phyloP scores from a whole-genome alignment of 2,329 filamentous ascomycete genomes.

The Arthroderma uncinatum region DNA sequence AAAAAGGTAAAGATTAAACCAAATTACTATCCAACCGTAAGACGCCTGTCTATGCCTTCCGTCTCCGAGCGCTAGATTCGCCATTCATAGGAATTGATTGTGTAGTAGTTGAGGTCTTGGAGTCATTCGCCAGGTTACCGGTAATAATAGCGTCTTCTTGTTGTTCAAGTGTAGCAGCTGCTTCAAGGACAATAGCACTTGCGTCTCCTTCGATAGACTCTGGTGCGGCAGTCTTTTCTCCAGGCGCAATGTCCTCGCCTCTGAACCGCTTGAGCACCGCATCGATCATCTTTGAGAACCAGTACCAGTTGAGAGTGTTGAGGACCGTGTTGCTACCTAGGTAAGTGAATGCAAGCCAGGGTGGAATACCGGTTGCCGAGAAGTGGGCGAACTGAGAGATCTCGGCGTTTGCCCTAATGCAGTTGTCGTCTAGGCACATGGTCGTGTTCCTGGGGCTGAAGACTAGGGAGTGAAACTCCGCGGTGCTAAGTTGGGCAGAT shows the following conservation, averaged over 20 bases:
- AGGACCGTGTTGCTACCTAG: conserved; percentile 49
- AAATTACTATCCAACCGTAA: not conserved
- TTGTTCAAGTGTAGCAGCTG: conserved; percentile 15
- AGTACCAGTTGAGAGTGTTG: conserved; percentile 53
- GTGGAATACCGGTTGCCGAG: conserved; percentile 35
- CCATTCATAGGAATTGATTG: conserved; percentile 2
- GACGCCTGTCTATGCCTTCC: conserved; percentile 9
- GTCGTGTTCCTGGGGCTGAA: conserved; percentile 26
- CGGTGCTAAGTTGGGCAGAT: conserved; percentile 20
- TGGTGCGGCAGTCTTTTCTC: conserved; percentile 18
- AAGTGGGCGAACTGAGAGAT: conserved; percentile 40
- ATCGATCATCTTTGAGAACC: conserved; percentile 58
- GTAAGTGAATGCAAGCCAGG: conserved; percentile 50
- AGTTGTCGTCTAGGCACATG: conserved; percentile 30
- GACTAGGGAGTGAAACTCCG: conserved; percentile 23
- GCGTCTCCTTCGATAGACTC: conserved; percentile 20
- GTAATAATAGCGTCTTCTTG: conserved; percentile 14
- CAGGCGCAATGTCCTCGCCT: conserved; percentile 19
- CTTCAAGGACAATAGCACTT: conserved; percentile 28
- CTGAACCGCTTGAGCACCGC: conserved; percentile 53
- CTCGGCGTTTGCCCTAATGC: conserved; percentile 34
- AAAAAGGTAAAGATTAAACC: not conserved
- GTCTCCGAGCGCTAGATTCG: conserved; percentile 6
- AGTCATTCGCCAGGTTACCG: conserved; percentile 3
- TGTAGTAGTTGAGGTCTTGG: not conserved